Base-by-base conservation (phyloP, 495 filamentous ascomycete species). In the Tuber aestivum region DNA sequence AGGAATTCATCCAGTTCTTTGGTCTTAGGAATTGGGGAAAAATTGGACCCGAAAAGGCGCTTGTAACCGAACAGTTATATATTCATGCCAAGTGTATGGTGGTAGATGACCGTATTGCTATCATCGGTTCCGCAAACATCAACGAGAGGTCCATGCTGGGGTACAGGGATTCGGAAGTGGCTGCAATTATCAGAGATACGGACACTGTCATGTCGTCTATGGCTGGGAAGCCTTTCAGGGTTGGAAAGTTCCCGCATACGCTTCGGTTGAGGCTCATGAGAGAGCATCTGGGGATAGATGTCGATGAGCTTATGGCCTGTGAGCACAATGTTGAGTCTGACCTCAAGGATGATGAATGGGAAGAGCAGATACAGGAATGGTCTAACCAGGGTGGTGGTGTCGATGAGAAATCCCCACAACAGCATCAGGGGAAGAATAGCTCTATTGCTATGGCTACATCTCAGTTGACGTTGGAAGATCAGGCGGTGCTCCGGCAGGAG, bases 71-170 rank as follows among this genome's bases (percentile, higher is more conserved):
- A 83, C 95, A 98, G 85, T 88, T 99, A 4, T 99, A 99, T 79
- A 98, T 99, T 70, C 95, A 99, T 79, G 95, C 95, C 69, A 99
- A 99, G 82, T 94, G 91, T 79, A 97, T 98, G 89, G 88, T 99
- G 74, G 95, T 97, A 6, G 95, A 99, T 84, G 95, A 99, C 81
- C 89, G 94, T 44, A 89, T 94, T 78, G 95, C 91, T 37, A 91
- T 99, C 74, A 99, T 99, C 81, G 95, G 95, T 27, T 97, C 94
- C 56, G 96, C 95, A 41, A 99, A 99, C 82, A 99, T 99, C 86
- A 99, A 99, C 81, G 95, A 99, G 83, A 92, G 95, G 41, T 97
- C 94, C 20, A 95, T 99, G 94, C 82, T 97, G 35, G 95, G 95
- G 48, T 89, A 89, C 27, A 87, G 96, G 77, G 95, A 99, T 84